A percentile compares a stretch with the other conserved stretches of the same genome.
Conservation (phyloP, 768 basidiomycete species). For the Solioccasus polychromus region DNA sequence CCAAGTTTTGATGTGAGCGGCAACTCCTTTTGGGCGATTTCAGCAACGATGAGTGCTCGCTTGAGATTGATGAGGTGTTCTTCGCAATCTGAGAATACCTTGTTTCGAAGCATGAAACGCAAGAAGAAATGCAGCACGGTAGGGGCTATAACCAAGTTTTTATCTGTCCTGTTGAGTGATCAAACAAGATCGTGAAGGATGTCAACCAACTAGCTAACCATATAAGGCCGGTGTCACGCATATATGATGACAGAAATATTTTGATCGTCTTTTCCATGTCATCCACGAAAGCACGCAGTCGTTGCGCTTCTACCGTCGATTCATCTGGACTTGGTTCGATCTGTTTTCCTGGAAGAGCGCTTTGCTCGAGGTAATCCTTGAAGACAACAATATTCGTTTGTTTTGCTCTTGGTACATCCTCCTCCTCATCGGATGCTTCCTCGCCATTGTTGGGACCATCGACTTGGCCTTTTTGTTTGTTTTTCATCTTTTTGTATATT, state of each 20-base stretch:
- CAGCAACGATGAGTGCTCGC: slow-evolving; percentile 42
- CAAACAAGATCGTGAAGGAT: slow-evolving; percentile 4
- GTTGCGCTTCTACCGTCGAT: slow-evolving; percentile 9
- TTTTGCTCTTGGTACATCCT: slow-evolving; percentile 19
- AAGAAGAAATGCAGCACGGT: slow-evolving; percentile 45
- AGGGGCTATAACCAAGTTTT: slow-evolving; percentile 41
- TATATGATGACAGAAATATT: slow-evolving; percentile 70
- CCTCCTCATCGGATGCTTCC: slow-evolving; percentile 28
- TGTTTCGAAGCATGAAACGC: slow-evolving; percentile 43
- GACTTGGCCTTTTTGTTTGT: slow-evolving; percentile 13
- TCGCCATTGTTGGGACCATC: slow-evolving; percentile 33
- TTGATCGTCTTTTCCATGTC: slow-evolving; percentile 59
- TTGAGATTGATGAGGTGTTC: slow-evolving; percentile 32
- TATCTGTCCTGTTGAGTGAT: slow-evolving; percentile 36
- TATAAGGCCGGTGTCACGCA: slow-evolving; percentile 59
- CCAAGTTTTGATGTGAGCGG: slow-evolving; percentile 41
- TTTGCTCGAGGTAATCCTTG: slow-evolving; percentile 31
- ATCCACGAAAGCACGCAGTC: slow-evolving; percentile 51
- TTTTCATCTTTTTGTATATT: slow-evolving; percentile 29
- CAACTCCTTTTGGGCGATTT: slow-evolving; percentile 39
- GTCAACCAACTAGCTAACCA: slow-evolving; percentile 41
- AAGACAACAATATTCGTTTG: slow-evolving; percentile 21
- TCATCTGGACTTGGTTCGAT: slow-evolving; percentile 21
- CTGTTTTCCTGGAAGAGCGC: slow-evolving; percentile 26
- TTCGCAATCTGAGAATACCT: slow-evolving; percentile 36